Percentiles rank a stretch among this genome's conserved stretches.
Conservation (phyloP, 1,284 basidiomycete genomes). For the Microbotryomycetes sp. region DNA sequence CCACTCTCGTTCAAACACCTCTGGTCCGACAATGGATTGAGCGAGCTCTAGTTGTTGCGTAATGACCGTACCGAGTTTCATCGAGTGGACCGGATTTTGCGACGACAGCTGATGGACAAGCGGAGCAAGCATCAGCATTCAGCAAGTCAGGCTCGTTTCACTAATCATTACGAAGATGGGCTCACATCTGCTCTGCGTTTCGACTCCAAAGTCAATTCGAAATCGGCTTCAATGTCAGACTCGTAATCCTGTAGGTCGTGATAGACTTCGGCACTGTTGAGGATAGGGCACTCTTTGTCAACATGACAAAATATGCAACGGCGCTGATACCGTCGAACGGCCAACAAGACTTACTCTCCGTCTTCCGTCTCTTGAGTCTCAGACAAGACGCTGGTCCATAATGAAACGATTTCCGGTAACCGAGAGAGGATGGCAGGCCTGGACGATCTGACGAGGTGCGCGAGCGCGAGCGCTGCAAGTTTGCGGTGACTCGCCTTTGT, state of each 20-base stretch:
- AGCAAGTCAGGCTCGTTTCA: neutral
- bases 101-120: conserved; percentile 18
- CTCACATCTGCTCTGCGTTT: conserved; percentile 22
- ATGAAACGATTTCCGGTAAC: conserved; percentile 27
- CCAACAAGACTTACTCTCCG: conserved; percentile 33
- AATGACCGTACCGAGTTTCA: conserved; percentile 22
- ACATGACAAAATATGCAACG: too few species aligned
- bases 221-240: conserved; percentile 27
- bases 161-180: neutral
- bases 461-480: conserved; percentile 33
- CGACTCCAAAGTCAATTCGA: conserved; percentile 25
- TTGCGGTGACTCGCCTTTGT: conserved; percentile 32
- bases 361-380: conserved; percentile 31
- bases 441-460: conserved; percentile 15
- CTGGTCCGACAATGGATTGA: conserved; percentile 28
- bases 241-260: conserved; percentile 29
- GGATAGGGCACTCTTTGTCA: too few species aligned
- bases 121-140: neutral
- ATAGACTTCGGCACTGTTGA: conserved; percentile 29
- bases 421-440: conserved; percentile 18
- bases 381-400: conserved; percentile 32
- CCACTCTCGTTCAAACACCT: conserved; percentile 21
- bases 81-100: conserved; percentile 27
- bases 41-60: conserved; percentile 18
- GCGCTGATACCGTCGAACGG: too few species aligned